Base-by-base conservation (phyloP, 2,329 filamentous ascomycete species). In the Diaporthe citri region DNA sequence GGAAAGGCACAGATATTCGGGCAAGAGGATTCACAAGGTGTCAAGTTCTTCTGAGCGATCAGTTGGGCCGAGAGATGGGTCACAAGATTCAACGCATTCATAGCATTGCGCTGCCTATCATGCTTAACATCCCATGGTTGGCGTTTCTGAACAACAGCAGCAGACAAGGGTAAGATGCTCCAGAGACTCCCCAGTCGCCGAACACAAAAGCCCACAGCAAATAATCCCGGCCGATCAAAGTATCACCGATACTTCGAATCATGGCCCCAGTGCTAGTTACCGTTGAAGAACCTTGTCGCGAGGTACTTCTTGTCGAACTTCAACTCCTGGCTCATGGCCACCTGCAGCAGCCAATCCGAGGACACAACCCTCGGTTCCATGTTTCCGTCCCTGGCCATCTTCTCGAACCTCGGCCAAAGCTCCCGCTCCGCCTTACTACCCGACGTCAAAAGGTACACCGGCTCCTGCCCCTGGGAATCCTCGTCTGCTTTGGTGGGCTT, bases 1-100 rank as follows among this genome's bases (percentile, higher is more conserved):
- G 95, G 95, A 79, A 97, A 94, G 85, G 96, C 96, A 20, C 96
- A 98, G 84, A 92, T 98, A 36, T 98, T 99, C 85, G 96, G 96
- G 46, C 90, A 91, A 72, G 95, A 96, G 80, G 95, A 96, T 82
- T 94, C 94, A 76, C 91, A 94, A 80, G 97, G 97, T 80, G 95
- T 98, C 78, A 99, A 99, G 86, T 98, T 99, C 86, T 98, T 98
- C 82, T 98, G 86, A 92, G 64, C 31, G 31, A 55, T 56, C 55
- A 41, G n/a, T 8, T 57, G 9, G 48, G n/a, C 46, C 71, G 22
- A n/a, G 57, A n/a, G 36, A 20, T 22, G 25, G 17, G 20, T 56
- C 12, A 57, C 52, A 59, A 46, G 28, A 52, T 46, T 25, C 71
- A 31, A 66, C 64, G 15, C 51, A 39, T 59, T 28, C 39, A 43